Evolutionary conservation across 768 basidiomycete species (phyloP), one percentile per base, ranked within the genome.

Genomic region (Amylocystis lapponica): DNA sequence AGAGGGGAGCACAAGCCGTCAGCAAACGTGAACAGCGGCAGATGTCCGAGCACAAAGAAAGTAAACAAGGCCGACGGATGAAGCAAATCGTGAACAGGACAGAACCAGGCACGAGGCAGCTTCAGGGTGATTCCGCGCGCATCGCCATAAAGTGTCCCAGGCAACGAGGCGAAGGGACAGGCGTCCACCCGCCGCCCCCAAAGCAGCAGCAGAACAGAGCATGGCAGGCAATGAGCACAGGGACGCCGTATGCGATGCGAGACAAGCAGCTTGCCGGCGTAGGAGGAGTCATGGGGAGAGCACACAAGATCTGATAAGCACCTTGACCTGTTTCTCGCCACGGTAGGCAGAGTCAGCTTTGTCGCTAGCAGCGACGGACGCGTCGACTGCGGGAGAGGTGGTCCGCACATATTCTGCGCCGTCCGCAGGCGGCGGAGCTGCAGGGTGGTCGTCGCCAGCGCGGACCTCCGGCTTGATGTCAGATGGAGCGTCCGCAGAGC

Each of bases 221-320:
- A 33, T 17, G 19, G 31, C 31, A 17, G 27, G 27, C 27, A 14
- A 29, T 33, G 19, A 13, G 31, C 31, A 5, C 5, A 5, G 5
- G 5, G 19, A n/a, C n/a, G n/a, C 14, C 14, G 31, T 14, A 14
- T n/a, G 5, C 27, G 27, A 30, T 30, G 9, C n/a, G 13, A 14
- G 13, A 33, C n/a, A 33, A 17, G 13, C 13, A 33, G 5, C 31
- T 14, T 17, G 31, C 31, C 31, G 13, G 50, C 49, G 36, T 34
- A 49, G 47, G 36, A 39, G 32, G 36, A 33, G 75, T n/a, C 68
- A 71, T 30, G 71, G 71, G 23, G 75, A 74, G 78, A 69, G 79
- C 76, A 66, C 29, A 39, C 27, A 39, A 51, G 50, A 57, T 48
- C 54, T 36, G 46, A 53, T 50, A 61, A 61, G 60, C 60, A 61